Evolutionary conservation across 331 rosid species (phyloP), one percentile per base, ranked within the genome.

Genomic region (Erythrophleum ivorense): DNA sequence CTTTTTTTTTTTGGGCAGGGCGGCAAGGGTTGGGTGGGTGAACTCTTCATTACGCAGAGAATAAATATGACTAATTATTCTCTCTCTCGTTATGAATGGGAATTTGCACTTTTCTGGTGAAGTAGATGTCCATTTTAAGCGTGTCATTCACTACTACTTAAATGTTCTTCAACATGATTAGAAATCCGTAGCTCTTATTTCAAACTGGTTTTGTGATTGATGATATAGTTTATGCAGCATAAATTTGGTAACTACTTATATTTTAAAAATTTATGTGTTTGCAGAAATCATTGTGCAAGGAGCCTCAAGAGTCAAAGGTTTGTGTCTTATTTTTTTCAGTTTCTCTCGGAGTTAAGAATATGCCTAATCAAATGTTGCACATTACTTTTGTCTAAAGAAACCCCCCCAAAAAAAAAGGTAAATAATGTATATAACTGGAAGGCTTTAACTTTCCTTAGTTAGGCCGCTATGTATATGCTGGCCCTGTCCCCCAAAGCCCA

Each of bases 261-360:
- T 78, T 78, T 41, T 75, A 74, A 78, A 31, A 66, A 48, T 41
- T 86, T 38, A 9, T 72, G 7, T 65, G 36, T 73, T 84, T 79
- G 92, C 95, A 94, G 99, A 96, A 88, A 91, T 88, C 97, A 67
- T 89, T 96, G 70, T 77, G 82, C 89, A 90, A 85, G 84, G 97
- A 96, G 79, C 89, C 92, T 68, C 84, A 88, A 31, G 93, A 96
- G 7, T 92, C 97, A 5, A 90, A 94, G 97, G 99, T 96, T 80
- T 73, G 93, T 81, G 52, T 74, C 40, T 66, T 15, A 36, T 73
- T 57, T 67, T 76, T 74, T 46, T 38, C 29, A 55, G 1, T 73
- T 76, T 57, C 54, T 75, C 82, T 70, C 73, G 82, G 73, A 76
- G 48, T 43, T 70, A 54, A 60, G 52, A 77, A 81, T 60, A 16